Base-by-base conservation (phyloP, 306 rosid species). In the Potentilla sterilis region DNA sequence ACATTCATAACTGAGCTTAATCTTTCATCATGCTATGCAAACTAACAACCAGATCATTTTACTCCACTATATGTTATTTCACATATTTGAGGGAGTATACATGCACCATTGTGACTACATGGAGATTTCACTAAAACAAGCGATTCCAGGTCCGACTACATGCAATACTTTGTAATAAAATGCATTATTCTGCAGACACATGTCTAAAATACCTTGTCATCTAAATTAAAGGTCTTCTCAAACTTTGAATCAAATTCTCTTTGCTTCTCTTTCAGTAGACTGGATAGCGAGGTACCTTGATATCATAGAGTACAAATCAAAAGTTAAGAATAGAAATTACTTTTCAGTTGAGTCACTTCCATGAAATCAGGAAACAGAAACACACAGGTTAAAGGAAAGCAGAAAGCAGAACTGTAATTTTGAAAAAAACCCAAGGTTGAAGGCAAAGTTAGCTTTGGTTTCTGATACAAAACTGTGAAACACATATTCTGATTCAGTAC, bases 241-340 rank as follows among this genome's bases (percentile, higher is more conserved):
- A 92, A 90, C 82, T 84, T 87, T 19, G 83, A 70, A 70, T 95
- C 97, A 95, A 90, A 95, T 52, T 90, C 90, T 76, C 78, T 85
- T 70, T 90, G 88, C 84, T 95, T 95, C 79, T 84, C 88, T 71
- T 86, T 89, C 87, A 92, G 85, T 75, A 73, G 89, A 73, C 84
- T 75, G 24, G 99, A 86, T 77, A 95, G 81, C n/a, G 89, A 85
- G 74, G 88, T 57, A 75, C 97, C 99, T 95, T 71, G 78, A 81
- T 35, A 63, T 75, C 18, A 75, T 44, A 61, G 12, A 81, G 41
- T 61, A 58, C 77, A 42, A 73, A 58, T 22, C n/a, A 77, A 57
- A 11, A 24, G 19, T 55, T 28, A 68, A 54, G 22, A n/a, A 59
- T 41, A 49, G 32, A 2, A 38, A 43, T 32, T 14, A 28, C 37